Evolutionary conservation across 2,329 filamentous ascomycete genomes (phyloP), one percentile per base, ranked within the genome.

Genomic region (Cladosporium halotolerans): DNA sequence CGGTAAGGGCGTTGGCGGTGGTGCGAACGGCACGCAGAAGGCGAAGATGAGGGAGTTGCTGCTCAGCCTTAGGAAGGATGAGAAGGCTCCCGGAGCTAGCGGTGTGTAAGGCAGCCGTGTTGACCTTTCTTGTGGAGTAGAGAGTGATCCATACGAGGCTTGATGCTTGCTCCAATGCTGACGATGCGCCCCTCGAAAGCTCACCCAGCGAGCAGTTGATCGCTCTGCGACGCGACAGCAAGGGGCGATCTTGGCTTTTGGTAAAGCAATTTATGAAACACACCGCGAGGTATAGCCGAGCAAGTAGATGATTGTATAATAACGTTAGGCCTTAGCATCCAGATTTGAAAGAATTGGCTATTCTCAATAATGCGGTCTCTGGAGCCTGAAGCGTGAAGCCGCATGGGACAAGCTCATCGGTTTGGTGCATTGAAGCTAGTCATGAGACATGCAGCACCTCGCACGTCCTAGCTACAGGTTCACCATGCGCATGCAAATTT

Each of bases 11-110:
- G 76, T 82, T 55, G 88, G 85, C 72, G 91, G 92, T 55, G 92
- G 91, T 66, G 90, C 88, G 41, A 84, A 84, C 57, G 92, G 91
- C 43, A 95, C 88, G 57, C 91, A 92, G 64, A 99, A 99, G 80
- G 89, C 95, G 72, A 88, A 90, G 60, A 97, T 99, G 80, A 85
- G 93, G 61, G 92, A 97, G 74, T 68, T 97, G 67, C 76, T 99
- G 65, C 73, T 91, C 63, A 91, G 84, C 70, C 74, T 99, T 73
- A 85, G 85, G 74, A 96, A 96, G 77, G 93, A 99, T 63, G 87
- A 96, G 75, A 95, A 95, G 60, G 82, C 82, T n/a, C 82, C 81
- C 5, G 81, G 81, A 42, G 78, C 79, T 23, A 78, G 67, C 65
- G 81, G 69, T 57, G 75, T 61, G 72, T 66, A 58, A 51, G 28